phyloP scores from a whole-genome alignment of 306 rosid species.

The Acacia crassicarpa region DNA sequence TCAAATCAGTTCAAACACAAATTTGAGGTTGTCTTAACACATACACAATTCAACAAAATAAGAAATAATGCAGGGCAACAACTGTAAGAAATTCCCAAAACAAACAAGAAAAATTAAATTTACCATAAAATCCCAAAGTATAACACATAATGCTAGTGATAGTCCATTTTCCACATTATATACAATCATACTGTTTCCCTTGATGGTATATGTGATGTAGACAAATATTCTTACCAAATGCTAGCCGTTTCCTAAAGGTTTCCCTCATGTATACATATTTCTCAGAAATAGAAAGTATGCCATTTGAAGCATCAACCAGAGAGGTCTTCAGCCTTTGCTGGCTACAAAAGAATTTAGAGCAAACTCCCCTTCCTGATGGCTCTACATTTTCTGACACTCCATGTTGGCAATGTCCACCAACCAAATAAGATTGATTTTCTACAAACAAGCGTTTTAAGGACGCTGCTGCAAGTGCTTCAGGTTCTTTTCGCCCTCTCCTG shows the following conservation, averaged over 20 bases:
- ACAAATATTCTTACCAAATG: constrained; percentile 69
- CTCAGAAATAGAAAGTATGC: constrained; percentile 80
- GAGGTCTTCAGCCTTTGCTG: constrained; percentile 66
- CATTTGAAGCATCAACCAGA: constrained; percentile 63
- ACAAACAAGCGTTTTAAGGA: constrained; percentile 90
- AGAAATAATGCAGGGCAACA: neutral
- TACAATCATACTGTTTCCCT: neutral
- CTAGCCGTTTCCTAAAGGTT: constrained; percentile 78
- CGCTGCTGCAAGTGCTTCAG: constrained; percentile 97
- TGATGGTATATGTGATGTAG: constrained; percentile 11
- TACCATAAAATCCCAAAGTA: constrained; percentile 25
- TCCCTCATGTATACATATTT: constrained; percentile 88
- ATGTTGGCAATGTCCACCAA: constrained; percentile 89
- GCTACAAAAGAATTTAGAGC: constrained; percentile 69
- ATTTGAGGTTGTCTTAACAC: neutral
- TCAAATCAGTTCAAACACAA: constrained; percentile 13
- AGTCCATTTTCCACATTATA: constrained; percentile 24
- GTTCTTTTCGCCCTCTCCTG: constrained; percentile 95
- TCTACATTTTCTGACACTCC: constrained; percentile 46
- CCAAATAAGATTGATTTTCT: constrained; percentile 86
- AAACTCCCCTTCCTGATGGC: constrained; percentile 70
- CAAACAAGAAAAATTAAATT: neutral
- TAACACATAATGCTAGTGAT: constrained; percentile 2
- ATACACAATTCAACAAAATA: neutral
- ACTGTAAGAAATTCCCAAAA: neutral